Evolutionary conservation across 306 rosid species (phyloP), one percentile per base, ranked within the genome.

Genomic region (Vigna mungo): DNA sequence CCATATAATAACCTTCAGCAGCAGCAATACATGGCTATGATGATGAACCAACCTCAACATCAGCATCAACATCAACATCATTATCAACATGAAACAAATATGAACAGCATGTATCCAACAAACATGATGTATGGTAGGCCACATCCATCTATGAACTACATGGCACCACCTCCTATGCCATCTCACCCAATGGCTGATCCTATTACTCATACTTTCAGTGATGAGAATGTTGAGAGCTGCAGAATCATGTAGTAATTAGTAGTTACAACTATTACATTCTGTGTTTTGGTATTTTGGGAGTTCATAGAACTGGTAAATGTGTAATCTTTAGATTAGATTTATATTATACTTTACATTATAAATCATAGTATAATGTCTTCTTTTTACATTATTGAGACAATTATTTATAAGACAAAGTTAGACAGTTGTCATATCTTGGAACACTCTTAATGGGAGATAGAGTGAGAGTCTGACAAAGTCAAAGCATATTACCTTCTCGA

Each of bases 161-260:
- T 85, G 82, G 78, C 74, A n/a, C 80, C 86, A n/a, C 90, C 78
- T 1, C 83, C 85, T 0, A 67, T 81, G 82, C 80, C 80, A 0
- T 20, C 84, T 61, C 78, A 83, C 8, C 80, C 76, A 0, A 69
- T 48, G 53, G 12, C 65, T 0, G 94, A 93, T 39, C 86, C 84
- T 4, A 77, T 44, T 15, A 81, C 87, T 0, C 90, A 88, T 80
- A 75, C 81, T 30, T 92, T 92, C 83, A 95, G 90, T 21, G 99
- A 95, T 36, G 99, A 95, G 78, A 91, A 95, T 74, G 79, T 97
- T 0, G 87, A 89, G 76, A 88, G 96, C 67, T 95, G 99, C 85
- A 87, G 69, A 68, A 63, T 95, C 68, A 92, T 95, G 97, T 63
- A 59, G 30, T 30, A 25, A 49, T 68, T 17, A 30, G 39, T 47